Conservation (phyloP, 169 alveolate species). For the Cryptosporidium sp. region DNA sequence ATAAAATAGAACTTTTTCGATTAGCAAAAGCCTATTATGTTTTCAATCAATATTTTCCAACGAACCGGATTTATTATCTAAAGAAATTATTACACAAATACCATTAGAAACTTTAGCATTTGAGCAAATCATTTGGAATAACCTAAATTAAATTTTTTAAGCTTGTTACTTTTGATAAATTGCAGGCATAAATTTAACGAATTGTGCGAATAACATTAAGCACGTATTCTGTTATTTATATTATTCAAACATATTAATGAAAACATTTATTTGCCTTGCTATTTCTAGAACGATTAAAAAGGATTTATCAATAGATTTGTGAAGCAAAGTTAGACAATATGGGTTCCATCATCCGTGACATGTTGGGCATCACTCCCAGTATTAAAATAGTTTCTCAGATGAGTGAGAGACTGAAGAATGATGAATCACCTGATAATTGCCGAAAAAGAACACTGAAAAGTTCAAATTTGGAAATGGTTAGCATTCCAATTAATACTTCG, state of each 20-base stretch:
- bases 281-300: background rate
- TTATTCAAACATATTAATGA: too few relatives aligned
- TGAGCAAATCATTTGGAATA: background rate
- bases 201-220: too few relatives aligned
- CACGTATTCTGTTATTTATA: too few relatives aligned
- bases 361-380: constrained; percentile 62
- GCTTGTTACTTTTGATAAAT: too few relatives aligned
- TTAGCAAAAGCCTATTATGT: background rate
- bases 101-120: background rate
- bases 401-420: constrained; percentile 44
- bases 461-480: constrained; percentile 17
- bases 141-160: background rate
- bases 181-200: background rate
- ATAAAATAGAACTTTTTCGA: background rate
- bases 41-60: too few relatives aligned
- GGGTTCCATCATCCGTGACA: constrained; percentile 29
- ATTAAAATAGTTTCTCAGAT: constrained; percentile 67
- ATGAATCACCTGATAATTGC: background rate
- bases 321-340: constrained; percentile 10
- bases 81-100: too few relatives aligned
- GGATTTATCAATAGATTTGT: background rate
- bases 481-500: constrained; percentile 60
- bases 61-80: background rate
- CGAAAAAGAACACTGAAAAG: background rate
- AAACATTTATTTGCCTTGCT: background rate